phyloP scores from a whole-genome alignment of 2,329 filamentous ascomycete genomes.

The Dactylellina cionopaga region DNA sequence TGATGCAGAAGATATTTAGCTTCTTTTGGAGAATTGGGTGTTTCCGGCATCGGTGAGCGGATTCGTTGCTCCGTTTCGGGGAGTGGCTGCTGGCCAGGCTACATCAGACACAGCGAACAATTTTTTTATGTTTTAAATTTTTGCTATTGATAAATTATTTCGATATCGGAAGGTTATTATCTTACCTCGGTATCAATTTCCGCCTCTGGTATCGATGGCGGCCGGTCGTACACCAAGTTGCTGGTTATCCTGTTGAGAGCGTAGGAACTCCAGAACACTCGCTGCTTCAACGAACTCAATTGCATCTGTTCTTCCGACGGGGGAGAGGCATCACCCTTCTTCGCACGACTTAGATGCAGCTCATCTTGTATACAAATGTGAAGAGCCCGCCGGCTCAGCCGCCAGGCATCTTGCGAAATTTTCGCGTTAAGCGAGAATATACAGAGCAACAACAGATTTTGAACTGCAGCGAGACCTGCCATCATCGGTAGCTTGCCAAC shows the following conservation, averaged over 20 bases:
- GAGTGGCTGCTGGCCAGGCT: too few relatives aligned
- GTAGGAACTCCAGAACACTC: slow-evolving; percentile 40
- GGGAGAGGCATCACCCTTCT: neutral
- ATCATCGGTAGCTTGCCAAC: slow-evolving; percentile 7
- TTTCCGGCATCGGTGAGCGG: neutral
- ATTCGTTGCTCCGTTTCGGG: slow-evolving; percentile 4
- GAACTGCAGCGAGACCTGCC: slow-evolving; percentile 16
- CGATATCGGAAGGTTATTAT: neutral
- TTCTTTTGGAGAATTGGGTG: neutral
- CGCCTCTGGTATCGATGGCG: slow-evolving; percentile 47
- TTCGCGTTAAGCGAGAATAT: slow-evolving; percentile 38
- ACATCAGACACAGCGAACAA: too few relatives aligned
- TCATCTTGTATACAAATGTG: slow-evolving; percentile 43
- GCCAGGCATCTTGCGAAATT: slow-evolving; percentile 41
- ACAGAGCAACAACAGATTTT: slow-evolving; percentile 31
- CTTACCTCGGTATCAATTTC: slow-evolving; percentile 37
- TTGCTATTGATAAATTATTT: too few relatives aligned
- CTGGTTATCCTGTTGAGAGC: slow-evolving; percentile 39
- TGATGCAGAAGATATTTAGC: slow-evolving; percentile 13
- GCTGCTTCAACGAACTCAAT: neutral
- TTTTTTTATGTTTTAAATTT: too few relatives aligned
- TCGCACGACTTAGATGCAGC: slow-evolving; percentile 20
- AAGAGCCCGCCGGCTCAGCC: slow-evolving; percentile 37
- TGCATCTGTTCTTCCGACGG: neutral
- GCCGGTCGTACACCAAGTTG: slow-evolving; percentile 39